Base-by-base conservation (phyloP, 1,284 basidiomycete genomes). In the Ceratobasidium sp. region DNA sequence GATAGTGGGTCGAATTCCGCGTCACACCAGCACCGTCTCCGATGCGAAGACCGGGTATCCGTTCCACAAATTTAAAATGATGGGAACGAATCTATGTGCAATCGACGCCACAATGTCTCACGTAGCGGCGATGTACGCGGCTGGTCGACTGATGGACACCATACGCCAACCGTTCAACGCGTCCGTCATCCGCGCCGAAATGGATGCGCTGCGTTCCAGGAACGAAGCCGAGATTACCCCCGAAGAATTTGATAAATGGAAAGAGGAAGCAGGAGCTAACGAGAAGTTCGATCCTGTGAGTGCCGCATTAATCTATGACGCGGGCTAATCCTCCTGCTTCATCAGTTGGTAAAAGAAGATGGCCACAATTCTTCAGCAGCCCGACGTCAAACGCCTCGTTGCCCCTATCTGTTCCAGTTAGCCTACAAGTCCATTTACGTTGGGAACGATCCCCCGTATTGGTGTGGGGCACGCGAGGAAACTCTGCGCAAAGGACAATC, bases 151-250 rank as follows among this genome's bases (percentile, higher is more conserved):
- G 17, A 57, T 73, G 29, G 59, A 62, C 44, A 62, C 56, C 2
- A 73, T 62, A 62, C 70, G 57, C 25, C 56, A 73, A 57, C 70
- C 56, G 15, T 73, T 73, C 70, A 73, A 73, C 29, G 70, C 70
- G 29, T 73, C 70, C 2, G 34, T 73, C 15, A 73, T 73, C 22
- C 70, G 70, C 15, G 70, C 70, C 17, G 70, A 73, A 46, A 73
- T 73, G 70, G 59, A 73, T 40, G 29, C 56, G 32, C 51, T 73
- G 46, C 43, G 70, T 17, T n/a, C 40, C 3, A 25, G 59, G 37
- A 52, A 62, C 43, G 59, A 73, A 40, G 17, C 49, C 11, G 11
- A 19, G 8, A 22, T 73, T 37, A 22, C 46, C 0, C n/a, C n/a
- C 11, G 70, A 73, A 34, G 59, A 62, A 34, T 46, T 49, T 37